Percentiles rank a stretch among this genome's conserved stretches.
phyloP scores from a whole-genome alignment of 2,329 filamentous ascomycete genomes.

The Ploettnerulaceae sp. region DNA sequence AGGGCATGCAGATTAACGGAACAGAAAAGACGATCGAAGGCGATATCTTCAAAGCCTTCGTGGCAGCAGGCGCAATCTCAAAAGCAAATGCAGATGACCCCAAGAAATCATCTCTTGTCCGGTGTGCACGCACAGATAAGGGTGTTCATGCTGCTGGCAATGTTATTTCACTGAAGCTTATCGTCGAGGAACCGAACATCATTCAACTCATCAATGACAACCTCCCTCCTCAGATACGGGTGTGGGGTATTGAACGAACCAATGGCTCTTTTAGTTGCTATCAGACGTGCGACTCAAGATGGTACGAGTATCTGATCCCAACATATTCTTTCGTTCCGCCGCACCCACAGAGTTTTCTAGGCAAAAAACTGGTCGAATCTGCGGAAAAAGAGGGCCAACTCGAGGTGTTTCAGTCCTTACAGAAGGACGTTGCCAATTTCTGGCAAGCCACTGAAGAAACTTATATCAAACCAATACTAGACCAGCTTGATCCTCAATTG shows the following conservation, averaged over 20 bases:
- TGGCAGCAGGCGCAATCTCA: slow-evolving; percentile 86
- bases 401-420: slow-evolving; percentile 61
- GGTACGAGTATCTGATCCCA: slow-evolving; percentile 96
- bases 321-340: slow-evolving; percentile 90
- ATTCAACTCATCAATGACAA: slow-evolving; percentile 86
- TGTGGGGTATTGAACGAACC: slow-evolving; percentile 90
- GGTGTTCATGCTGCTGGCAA: slow-evolving; percentile 95
- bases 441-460: slow-evolving; percentile 81
- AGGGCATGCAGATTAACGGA: slow-evolving; percentile 87
- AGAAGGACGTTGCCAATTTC: slow-evolving; percentile 74
- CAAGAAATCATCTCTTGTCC: slow-evolving; percentile 89
- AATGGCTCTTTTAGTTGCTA: slow-evolving; percentile 93
- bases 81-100: slow-evolving; percentile 96
- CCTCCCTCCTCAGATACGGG: slow-evolving; percentile 80
- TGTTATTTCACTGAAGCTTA: slow-evolving; percentile 90
- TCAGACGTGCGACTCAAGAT: slow-evolving; percentile 87
- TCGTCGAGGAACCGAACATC: slow-evolving; percentile 84
- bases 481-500: slow-evolving; percentile 57
- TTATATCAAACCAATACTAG: slow-evolving; percentile 67
- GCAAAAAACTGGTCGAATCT: slow-evolving; percentile 73
- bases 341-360: slow-evolving; percentile 81
- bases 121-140: slow-evolving; percentile 95
- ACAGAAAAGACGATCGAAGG: slow-evolving; percentile 91
- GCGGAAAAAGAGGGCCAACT: slow-evolving; percentile 69
- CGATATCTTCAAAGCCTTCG: slow-evolving; percentile 87